These are phyloP conservation scores for Pythium grandisporangium DNA, from an alignment of 352 stramenopile genomes.

Conservation along the genomic window DNA sequence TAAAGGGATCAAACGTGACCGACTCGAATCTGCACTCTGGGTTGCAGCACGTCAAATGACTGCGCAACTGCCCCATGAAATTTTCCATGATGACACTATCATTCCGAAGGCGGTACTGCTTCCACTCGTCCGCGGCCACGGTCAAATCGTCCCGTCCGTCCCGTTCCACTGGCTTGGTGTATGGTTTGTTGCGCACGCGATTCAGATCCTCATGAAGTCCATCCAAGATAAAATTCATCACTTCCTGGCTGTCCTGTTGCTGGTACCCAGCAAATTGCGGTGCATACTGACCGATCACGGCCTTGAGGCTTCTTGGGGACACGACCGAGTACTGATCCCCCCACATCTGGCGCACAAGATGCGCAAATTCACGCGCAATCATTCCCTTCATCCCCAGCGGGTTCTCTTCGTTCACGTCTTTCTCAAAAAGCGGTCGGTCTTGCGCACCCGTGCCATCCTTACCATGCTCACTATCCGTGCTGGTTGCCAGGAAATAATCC, in stretches of 20 bases:
- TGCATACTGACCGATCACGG: slow-evolving; percentile 77
- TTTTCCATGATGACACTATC: slow-evolving; percentile 88
- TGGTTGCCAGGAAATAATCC: slow-evolving; percentile 86
- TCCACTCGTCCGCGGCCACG: slow-evolving; percentile 73
- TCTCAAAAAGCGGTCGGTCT: slow-evolving; percentile 23
- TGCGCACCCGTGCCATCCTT: too few species aligned
- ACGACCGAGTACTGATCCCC: slow-evolving; percentile 81
- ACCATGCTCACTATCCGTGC: too few species aligned
- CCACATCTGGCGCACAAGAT: slow-evolving; percentile 93
- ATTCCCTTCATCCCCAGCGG: slow-evolving; percentile 90
- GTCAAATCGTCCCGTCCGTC: slow-evolving; percentile 57
- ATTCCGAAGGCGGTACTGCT: slow-evolving; percentile 86
- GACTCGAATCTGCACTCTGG: slow-evolving; percentile 65
- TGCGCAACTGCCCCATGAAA: slow-evolving; percentile 86
- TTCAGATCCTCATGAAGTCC: slow-evolving; percentile 91
- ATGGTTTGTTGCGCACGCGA: slow-evolving; percentile 75
- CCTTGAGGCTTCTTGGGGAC: slow-evolving; percentile 67
- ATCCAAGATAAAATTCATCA: slow-evolving; percentile 90
- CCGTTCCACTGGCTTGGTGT: slow-evolving; percentile 56
- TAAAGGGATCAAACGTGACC: slow-evolving; percentile 87
- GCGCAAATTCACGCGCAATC: slow-evolving; percentile 94
- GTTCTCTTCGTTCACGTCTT: slow-evolving; percentile 94
- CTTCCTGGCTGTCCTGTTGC: slow-evolving; percentile 90
- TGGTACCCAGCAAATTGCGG: slow-evolving; percentile 85
- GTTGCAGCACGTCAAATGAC: slow-evolving; percentile 80